Percentiles rank a stretch among this genome's conserved stretches.
Evolutionary conservation across 352 stramenopile species (phyloP).

Genomic region (Globisporangium paroecandrum): DNA sequence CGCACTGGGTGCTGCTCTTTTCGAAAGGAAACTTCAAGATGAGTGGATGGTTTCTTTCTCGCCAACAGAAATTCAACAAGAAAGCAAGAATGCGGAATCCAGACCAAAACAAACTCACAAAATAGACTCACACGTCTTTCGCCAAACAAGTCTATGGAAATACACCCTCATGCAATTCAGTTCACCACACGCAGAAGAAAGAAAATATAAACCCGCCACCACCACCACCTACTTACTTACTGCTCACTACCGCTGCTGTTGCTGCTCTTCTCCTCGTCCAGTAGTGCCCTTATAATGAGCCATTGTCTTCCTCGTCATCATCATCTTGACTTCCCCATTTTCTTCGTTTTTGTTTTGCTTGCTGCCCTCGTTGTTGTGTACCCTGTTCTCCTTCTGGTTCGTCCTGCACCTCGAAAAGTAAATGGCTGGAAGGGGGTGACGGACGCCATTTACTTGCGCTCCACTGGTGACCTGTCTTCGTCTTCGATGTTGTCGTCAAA

Average conservation of each 20-base stretch:
- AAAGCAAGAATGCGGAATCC: conserved; percentile 6
- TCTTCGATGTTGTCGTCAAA: background rate
- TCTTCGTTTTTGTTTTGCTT: background rate
- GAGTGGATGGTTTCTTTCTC: background rate
- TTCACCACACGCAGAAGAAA: background rate
- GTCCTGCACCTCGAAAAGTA: background rate
- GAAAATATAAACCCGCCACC: background rate
- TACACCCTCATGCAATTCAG: background rate
- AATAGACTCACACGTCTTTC: background rate
- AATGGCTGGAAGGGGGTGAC: background rate
- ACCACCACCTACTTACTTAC: background rate
- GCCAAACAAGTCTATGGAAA: conserved; percentile 8
- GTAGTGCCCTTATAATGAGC: background rate
- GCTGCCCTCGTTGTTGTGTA: background rate
- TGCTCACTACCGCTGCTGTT: background rate
- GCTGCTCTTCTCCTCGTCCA: background rate
- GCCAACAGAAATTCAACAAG: background rate
- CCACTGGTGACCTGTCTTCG: background rate
- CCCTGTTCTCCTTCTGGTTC: background rate
- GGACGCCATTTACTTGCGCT: background rate
- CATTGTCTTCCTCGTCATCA: background rate
- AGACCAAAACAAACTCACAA: background rate
- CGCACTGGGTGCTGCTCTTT: background rate
- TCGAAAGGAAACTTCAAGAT: conserved; percentile 12
- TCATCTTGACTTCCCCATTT: background rate